Base-by-base conservation (phyloP, 176 grass and related monocot genomes). In the Themeda triandra region DNA sequence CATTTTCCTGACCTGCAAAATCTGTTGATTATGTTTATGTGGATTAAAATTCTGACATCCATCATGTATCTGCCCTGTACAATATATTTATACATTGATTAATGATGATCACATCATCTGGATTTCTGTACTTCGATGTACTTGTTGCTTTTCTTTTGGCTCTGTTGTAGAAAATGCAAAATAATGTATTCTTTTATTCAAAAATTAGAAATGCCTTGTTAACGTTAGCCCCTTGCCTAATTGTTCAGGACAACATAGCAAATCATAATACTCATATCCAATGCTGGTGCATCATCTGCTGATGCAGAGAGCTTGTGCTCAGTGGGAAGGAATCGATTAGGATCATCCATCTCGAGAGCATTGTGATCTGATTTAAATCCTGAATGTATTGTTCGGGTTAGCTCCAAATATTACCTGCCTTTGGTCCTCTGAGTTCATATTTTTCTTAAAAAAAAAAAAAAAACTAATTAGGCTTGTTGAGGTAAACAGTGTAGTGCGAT, bases 101-200 rank as follows among this genome's bases (percentile, higher is more conserved):
- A 70, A 17, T 83, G 72, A 23, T 83, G 66, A 66, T 70, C 49
- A 39, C 59, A 31, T 69, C 37, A 23, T 83, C 28, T 59, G 24
- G 24, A 35, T 69, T 13, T 30, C 6, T 60, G 18, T 66, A 41
- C 35, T 25, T 82, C 15, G 25, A 42, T 62, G 49, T 13, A 54
- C 27, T 68, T 76, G 45, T 23, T 32, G 27, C 6, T 6, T 32
- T 58, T 80, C 45, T 42, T 35, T 33, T 63, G 33, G 33, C 13
- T 21, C 53, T 28, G 59, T 63, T 28, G 24, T 31, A 78, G 45
- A 46, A 73, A 73, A 73, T 41, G 15, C 33, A 42, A 6, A 44
- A 66, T 24, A 28, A 29, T n/a, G 23, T 65, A 3, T 18, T 5
- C 49, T 65, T 54, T 23, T 77, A 68, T 41, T 17, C 6, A 14